Conservation (phyloP, 177 flowering plant species). For the Vitis hybrid region DNA sequence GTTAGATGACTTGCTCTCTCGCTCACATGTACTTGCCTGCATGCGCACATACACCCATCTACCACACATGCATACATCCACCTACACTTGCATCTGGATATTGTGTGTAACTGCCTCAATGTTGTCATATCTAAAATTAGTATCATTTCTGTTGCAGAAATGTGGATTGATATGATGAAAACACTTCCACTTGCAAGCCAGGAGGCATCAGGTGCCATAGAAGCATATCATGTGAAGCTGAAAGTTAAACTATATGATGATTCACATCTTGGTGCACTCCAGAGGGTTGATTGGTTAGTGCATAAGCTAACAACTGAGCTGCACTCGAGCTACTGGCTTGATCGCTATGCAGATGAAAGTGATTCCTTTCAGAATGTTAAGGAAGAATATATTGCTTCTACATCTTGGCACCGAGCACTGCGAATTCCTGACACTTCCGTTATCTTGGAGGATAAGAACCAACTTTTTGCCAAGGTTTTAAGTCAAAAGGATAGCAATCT, state of each 20-base stretch:
- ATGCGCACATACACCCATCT: neutral
- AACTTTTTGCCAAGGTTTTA: slow-evolving; percentile 69
- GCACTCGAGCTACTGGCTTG: slow-evolving; percentile 95
- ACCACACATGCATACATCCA: neutral
- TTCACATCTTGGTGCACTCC: slow-evolving; percentile 85
- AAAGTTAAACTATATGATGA: slow-evolving; percentile 83
- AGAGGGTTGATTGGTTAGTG: slow-evolving; percentile 96
- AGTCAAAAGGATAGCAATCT: slow-evolving; percentile 60
- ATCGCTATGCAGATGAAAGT: slow-evolving; percentile 87
- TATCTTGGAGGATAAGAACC: slow-evolving; percentile 47
- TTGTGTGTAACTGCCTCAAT: neutral
- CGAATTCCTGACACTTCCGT: slow-evolving; percentile 72
- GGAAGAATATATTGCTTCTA: slow-evolving; percentile 83
- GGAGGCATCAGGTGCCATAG: slow-evolving; percentile 93
- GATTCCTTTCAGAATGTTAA: slow-evolving; percentile 83
- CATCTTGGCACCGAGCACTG: slow-evolving; percentile 91
- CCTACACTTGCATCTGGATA: neutral
- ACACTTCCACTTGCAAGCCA: slow-evolving; percentile 83
- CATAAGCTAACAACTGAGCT: slow-evolving; percentile 91
- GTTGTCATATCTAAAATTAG: neutral
- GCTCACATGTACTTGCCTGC: neutral
- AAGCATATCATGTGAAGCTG: slow-evolving; percentile 91
- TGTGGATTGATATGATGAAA: slow-evolving; percentile 88
- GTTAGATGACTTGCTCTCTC: slow-evolving; percentile 39
- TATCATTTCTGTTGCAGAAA: slow-evolving; percentile 43